phyloP scores from a whole-genome alignment of 1,284 basidiomycete species.

The Ceratobasidium sp. region DNA sequence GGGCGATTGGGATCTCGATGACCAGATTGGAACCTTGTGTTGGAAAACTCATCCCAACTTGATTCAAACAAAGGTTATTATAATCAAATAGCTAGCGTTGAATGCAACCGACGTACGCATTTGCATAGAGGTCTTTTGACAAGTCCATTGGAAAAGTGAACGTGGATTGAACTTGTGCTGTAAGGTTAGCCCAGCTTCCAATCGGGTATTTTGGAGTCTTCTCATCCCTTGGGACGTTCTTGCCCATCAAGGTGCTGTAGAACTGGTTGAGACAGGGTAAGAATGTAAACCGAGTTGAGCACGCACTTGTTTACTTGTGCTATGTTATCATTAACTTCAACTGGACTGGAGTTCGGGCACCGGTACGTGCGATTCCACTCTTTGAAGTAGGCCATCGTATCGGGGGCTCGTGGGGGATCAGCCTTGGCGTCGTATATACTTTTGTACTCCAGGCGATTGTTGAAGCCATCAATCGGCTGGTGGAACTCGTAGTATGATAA shows the following conservation, averaged over 20 bases:
- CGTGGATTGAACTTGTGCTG: constrained; percentile 10
- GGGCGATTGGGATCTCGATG: background rate
- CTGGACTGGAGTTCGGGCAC: constrained; percentile 19
- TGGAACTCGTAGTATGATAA: constrained; percentile 30
- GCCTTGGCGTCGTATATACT: background rate
- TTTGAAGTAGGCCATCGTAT: constrained; percentile 5
- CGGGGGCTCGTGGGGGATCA: background rate
- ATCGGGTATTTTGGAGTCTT: no score
- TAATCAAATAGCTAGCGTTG: no score
- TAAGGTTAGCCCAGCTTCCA: constrained; percentile 31
- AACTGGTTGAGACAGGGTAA: no score
- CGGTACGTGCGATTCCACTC: constrained; percentile 46
- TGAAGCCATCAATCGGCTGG: constrained; percentile 3
- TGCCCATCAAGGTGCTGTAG: no score
- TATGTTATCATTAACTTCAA: constrained; percentile 10
- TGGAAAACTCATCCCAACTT: constrained; percentile 46
- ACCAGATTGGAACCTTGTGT: constrained; percentile 42
- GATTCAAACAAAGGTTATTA: no score
- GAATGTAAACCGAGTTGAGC: no score
- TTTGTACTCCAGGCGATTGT: constrained; percentile 11
- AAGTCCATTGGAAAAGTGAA: constrained; percentile 27
- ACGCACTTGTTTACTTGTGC: constrained; percentile 13
- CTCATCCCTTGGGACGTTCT: no score
- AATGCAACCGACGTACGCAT: background rate
- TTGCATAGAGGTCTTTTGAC: background rate